These are phyloP conservation scores for Phaseolus lunatus DNA, from an alignment of 306 rosid genomes.

Conservation along the genomic window DNA sequence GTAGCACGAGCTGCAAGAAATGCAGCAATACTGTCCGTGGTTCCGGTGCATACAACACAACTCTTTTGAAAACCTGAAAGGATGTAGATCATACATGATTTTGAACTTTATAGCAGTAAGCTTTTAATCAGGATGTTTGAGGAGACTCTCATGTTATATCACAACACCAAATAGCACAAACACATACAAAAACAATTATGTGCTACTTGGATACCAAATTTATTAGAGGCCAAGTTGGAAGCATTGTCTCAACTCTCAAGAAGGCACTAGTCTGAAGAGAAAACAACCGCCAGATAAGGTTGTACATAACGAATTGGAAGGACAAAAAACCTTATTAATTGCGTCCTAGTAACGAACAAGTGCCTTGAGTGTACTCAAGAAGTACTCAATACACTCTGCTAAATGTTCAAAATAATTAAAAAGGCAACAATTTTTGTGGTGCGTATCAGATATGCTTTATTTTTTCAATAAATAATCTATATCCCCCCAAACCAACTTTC, in stretches of 20 bases:
- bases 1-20: conserved; percentile 91
- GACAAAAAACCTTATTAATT: background rate
- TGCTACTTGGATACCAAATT: conserved; percentile 18
- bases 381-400: background rate
- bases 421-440: background rate
- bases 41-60: conserved; percentile 86
- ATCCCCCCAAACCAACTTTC: background rate
- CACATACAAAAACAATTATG: background rate
- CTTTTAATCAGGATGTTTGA: conserved; percentile 6
- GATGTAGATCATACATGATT: conserved; percentile 24
- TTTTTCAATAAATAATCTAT: background rate
- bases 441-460: background rate
- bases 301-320: conserved; percentile 12
- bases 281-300: background rate
- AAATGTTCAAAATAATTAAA: background rate
- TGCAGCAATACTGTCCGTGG: conserved; percentile 97
- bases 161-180: background rate
- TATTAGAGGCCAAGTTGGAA: conserved; percentile 24
- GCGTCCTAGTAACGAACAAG: background rate
- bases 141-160: conserved; percentile 11
- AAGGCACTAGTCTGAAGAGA: background rate
- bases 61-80: conserved; percentile 75
- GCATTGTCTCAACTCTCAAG: conserved; percentile 18
- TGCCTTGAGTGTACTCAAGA: background rate
- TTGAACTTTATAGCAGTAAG: conserved; percentile 31